Evolutionary conservation across 495 filamentous ascomycete species (phyloP).

Genomic region (Aspergillus sclerotioniger): DNA sequence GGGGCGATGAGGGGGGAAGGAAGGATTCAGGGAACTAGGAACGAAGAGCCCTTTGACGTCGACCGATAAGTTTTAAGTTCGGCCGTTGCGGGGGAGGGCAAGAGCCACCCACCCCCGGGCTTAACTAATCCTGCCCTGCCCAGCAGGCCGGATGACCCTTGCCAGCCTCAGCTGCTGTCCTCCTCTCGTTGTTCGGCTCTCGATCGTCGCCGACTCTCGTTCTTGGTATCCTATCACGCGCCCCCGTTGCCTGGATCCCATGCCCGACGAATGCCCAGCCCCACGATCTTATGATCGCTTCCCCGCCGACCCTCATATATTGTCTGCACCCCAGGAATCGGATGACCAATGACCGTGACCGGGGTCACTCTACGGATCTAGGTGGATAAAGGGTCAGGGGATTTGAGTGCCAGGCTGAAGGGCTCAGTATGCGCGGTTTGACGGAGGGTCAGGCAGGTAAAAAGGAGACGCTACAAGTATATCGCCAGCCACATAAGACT

Average conservation of each 20-base stretch:
- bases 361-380: not conserved
- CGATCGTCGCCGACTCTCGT: not conserved
- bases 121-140: slow-evolving; percentile 3
- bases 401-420: not conserved
- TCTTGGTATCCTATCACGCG: slow-evolving; percentile 5
- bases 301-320: not conserved
- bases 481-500: not conserved
- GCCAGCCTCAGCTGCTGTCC: too few relatives aligned
- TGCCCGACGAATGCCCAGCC: not conserved
- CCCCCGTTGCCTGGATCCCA: not conserved
- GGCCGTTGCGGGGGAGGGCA: slow-evolving; percentile 4
- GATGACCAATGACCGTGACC: not conserved
- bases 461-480: not conserved
- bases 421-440: not conserved
- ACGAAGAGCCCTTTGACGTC: not conserved
- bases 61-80: not conserved
- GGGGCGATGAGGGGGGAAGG: not conserved
- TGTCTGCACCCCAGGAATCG: not conserved
- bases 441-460: not conserved
- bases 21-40: not conserved
- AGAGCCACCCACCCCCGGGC: not conserved
- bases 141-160: not conserved
- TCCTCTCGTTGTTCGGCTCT: too few relatives aligned
- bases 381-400: not conserved
- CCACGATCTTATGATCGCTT: not conserved